Conservation (phyloP, 2,329 filamentous ascomycete genomes). For the Pseudogymnoascus sp. region DNA sequence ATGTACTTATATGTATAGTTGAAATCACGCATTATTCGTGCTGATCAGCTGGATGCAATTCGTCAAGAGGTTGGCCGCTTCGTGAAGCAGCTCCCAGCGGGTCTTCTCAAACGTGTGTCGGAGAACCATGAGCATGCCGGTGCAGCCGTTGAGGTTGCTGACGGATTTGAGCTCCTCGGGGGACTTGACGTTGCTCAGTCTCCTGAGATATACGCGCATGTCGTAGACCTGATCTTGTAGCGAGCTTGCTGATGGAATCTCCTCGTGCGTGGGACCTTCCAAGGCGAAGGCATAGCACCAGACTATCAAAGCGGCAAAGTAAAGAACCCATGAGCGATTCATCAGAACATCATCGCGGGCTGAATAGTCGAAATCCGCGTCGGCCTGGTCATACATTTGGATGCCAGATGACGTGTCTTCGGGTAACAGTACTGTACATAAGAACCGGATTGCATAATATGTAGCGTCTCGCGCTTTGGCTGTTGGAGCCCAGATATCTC, state of each 20-base stretch:
- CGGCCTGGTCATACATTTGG: constrained; percentile 21
- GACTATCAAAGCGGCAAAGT: constrained; percentile 83
- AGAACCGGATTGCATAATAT: constrained; percentile 84
- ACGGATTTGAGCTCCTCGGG: constrained; percentile 71
- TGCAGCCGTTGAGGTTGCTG: constrained; percentile 72
- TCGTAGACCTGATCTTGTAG: constrained; percentile 60
- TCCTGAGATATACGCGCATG: constrained; percentile 71
- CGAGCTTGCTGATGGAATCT: constrained; percentile 39
- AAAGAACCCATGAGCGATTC: constrained; percentile 91
- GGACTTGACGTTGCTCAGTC: constrained; percentile 61
- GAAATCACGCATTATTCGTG: background rate
- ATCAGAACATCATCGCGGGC: constrained; percentile 83
- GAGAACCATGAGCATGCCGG: constrained; percentile 73
- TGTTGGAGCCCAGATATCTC: constrained; percentile 79
- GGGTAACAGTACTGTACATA: constrained; percentile 73
- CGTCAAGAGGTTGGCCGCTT: constrained; percentile 70
- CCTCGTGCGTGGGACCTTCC: constrained; percentile 59
- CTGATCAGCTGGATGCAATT: constrained; percentile 62
- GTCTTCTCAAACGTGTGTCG: constrained; percentile 74
- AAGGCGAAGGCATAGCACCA: constrained; percentile 93
- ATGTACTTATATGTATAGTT: constrained; percentile 2
- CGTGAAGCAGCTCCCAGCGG: constrained; percentile 84
- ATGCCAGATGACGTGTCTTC: constrained; percentile 32
- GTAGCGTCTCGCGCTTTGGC: constrained; percentile 84
- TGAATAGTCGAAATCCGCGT: constrained; percentile 52